Evolutionary conservation across 768 basidiomycete species (phyloP).

Genomic region (Suillus fuscotomentosus): DNA sequence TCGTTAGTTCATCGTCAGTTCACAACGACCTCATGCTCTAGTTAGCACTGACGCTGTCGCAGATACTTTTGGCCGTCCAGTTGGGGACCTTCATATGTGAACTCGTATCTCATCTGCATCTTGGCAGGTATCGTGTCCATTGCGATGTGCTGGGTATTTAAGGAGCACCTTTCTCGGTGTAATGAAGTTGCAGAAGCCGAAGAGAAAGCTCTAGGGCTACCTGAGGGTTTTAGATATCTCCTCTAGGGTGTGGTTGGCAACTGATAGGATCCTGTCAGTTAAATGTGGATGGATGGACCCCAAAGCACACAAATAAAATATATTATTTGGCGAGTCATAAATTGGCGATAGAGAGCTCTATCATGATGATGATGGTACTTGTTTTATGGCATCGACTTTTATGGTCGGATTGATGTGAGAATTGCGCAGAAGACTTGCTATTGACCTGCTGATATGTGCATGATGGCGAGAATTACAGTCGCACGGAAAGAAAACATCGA

Average conservation of each 20-base stretch:
- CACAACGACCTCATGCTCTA: conserved; percentile 3
- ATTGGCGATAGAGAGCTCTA: not conserved
- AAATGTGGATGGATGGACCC: not conserved
- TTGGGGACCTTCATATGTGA: conserved; percentile 70
- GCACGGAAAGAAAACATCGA: no score
- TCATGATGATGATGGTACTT: not conserved
- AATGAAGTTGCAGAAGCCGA: conserved; percentile 38
- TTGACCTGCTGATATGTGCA: no score
- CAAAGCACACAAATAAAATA: not conserved
- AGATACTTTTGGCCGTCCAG: conserved; percentile 63
- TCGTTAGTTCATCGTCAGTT: conserved; percentile 75
- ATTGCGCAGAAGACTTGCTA: not conserved
- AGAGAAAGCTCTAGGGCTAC: conserved; percentile 34
- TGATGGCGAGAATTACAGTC: no score
- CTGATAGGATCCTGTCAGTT: not conserved
- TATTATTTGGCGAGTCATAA: not conserved
- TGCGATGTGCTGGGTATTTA: conserved; percentile 46
- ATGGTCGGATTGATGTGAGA: not conserved
- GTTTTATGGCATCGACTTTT: no score
- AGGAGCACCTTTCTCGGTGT: conserved; percentile 37
- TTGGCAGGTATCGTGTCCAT: conserved; percentile 49
- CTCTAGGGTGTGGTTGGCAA: conserved; percentile 26
- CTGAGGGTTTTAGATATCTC: conserved; percentile 43
- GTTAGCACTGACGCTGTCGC: not conserved
- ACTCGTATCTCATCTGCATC: conserved; percentile 73